These are phyloP conservation scores for Balakata baccata DNA, from an alignment of 345 rosid genomes.

Conservation along the genomic window DNA sequence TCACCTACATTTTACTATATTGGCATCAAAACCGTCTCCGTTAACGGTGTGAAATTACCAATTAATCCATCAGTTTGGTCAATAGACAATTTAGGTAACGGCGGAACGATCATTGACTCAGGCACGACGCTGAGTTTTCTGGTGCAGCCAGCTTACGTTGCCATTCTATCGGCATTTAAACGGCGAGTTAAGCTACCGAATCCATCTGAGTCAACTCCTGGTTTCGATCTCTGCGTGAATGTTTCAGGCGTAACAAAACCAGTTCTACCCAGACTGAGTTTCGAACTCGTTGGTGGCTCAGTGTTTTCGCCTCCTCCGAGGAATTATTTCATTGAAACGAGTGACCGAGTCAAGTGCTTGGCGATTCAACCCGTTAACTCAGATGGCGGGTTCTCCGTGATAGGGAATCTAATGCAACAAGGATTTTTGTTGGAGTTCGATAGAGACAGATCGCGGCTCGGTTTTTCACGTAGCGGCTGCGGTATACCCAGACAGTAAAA, in stretches of 20 bases:
- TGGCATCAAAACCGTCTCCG: slow-evolving; percentile 39
- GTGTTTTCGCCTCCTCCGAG: slow-evolving; percentile 64
- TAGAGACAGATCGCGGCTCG: slow-evolving; percentile 61
- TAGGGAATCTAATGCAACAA: slow-evolving; percentile 94
- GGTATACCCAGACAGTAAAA: slow-evolving; percentile 30
- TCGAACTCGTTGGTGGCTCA: slow-evolving; percentile 47
- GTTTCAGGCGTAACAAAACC: slow-evolving; percentile 43
- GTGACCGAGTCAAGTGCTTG: slow-evolving; percentile 55
- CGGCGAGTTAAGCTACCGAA: slow-evolving; percentile 46
- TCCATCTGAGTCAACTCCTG: slow-evolving; percentile 40
- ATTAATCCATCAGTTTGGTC: slow-evolving; percentile 72
- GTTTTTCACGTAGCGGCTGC: slow-evolving; percentile 77
- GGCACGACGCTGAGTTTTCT: slow-evolving; percentile 71
- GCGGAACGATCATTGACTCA: slow-evolving; percentile 83
- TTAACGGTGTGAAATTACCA: slow-evolving; percentile 46
- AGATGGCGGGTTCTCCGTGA: slow-evolving; percentile 53
- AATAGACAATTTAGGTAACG: slow-evolving; percentile 62
- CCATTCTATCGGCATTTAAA: slow-evolving; percentile 41
- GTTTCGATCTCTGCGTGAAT: slow-evolving; percentile 76
- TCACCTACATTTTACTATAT: slow-evolving; percentile 81
- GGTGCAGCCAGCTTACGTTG: slow-evolving; percentile 48
- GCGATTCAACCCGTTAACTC: slow-evolving; percentile 56
- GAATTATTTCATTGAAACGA: slow-evolving; percentile 71
- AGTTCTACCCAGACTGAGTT: slow-evolving; percentile 53
- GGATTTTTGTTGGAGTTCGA: slow-evolving; percentile 83